A percentile compares a stretch with the other conserved stretches of the same genome.
phyloP scores from a whole-genome alignment of 148 eudicot genomes.

The Chenopodium suecicum region DNA sequence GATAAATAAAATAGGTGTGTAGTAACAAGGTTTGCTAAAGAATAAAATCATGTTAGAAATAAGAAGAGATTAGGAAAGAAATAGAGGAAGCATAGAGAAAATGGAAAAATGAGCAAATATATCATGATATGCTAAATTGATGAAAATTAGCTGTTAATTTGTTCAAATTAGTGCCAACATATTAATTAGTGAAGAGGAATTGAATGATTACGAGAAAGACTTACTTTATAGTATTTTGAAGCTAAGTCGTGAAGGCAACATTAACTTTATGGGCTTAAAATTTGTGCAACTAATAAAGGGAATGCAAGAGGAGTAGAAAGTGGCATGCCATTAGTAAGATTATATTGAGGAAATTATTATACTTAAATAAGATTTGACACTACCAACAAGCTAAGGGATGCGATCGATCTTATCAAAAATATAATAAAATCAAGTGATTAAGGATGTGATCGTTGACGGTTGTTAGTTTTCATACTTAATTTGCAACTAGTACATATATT shows the following conservation, averaged over 20 bases:
- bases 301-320: not conserved
- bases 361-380: not conserved
- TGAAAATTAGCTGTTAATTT: not conserved
- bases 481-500: not conserved
- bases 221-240: not conserved
- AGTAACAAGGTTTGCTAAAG: not conserved
- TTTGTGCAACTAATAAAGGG: not conserved
- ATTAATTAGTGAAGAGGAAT: too few species aligned
- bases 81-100: not conserved
- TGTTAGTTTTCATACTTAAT: not conserved
- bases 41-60: not conserved
- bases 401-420: too few species aligned
- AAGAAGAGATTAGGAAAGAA: not conserved
- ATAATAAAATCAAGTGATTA: too few species aligned
- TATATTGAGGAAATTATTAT: too few species aligned
- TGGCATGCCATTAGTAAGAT: not conserved
- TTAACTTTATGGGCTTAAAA: not conserved
- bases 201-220: too few species aligned
- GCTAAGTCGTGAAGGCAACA: not conserved
- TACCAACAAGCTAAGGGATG: not conserved
- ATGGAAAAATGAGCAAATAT: not conserved
- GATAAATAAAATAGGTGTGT: not conserved
- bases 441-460: not conserved
- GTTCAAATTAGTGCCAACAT: not conserved
- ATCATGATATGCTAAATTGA: not conserved